Evolutionary conservation across 2,329 filamentous ascomycete genomes (phyloP).

Genomic region (Gaeumannomyces tritici): DNA sequence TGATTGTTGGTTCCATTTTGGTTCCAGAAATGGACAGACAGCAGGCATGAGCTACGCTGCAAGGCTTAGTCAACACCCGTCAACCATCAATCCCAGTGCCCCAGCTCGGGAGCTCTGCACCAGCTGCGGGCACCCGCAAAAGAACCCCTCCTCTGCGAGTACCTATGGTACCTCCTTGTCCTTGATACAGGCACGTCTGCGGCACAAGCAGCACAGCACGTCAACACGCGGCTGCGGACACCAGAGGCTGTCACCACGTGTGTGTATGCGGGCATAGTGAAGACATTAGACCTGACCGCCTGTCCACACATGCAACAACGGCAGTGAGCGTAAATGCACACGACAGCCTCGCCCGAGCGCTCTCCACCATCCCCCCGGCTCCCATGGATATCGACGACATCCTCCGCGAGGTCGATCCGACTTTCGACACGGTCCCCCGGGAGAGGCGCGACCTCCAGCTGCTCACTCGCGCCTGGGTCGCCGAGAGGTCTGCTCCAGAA

Average conservation of each 20-base stretch:
- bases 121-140: not conserved
- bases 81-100: not conserved
- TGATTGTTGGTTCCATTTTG: too few relatives aligned
- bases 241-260: not conserved
- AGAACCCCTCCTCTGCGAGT: not conserved
- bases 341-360: not conserved
- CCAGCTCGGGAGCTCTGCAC: not conserved
- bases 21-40: not conserved
- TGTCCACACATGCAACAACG: not conserved
- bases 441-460: constrained; percentile 73
- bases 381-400: constrained; percentile 75
- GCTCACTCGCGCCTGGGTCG: constrained; percentile 85
- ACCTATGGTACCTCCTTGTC: too few relatives aligned
- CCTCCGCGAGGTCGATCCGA: constrained; percentile 60
- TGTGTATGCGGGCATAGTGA: not conserved
- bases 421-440: constrained; percentile 40
- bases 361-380: not conserved
- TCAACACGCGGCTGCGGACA: not conserved
- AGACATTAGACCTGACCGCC: not conserved
- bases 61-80: not conserved
- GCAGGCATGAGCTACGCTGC: not conserved
- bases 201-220: not conserved
- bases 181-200: not conserved
- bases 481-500: constrained; percentile 82
- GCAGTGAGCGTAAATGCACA: not conserved